These are phyloP conservation scores for Epichloe scottii DNA, from an alignment of 2,329 filamentous ascomycete genomes.

Conservation along the genomic window DNA sequence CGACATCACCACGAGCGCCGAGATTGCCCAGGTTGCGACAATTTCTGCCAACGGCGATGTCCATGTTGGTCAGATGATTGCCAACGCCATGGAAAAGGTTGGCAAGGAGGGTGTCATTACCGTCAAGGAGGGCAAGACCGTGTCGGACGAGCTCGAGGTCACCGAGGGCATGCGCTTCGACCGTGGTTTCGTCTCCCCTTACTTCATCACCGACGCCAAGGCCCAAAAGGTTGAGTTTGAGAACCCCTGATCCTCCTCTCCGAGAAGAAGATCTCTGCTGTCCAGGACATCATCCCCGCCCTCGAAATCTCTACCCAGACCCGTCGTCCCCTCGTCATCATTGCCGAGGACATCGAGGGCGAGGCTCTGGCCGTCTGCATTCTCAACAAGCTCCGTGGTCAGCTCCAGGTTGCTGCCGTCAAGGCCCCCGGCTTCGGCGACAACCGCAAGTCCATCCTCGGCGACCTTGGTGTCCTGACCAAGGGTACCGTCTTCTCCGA, in stretches of 20 bases:
- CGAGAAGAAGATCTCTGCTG: conserved; percentile 99
- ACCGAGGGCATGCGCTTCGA: conserved; percentile 99
- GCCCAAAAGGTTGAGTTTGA: conserved; percentile 98
- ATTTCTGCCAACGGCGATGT: conserved; percentile 96
- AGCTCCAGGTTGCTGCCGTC: conserved; percentile 95
- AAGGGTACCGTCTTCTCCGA: conserved; percentile 97
- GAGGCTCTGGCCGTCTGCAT: conserved; percentile 98
- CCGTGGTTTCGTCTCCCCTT: conserved; percentile 94
- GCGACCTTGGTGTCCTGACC: conserved; percentile 89
- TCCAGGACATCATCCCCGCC: conserved; percentile 96
- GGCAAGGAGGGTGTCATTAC: conserved; percentile 99
- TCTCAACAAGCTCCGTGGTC: conserved; percentile 98
- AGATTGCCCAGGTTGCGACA: conserved; percentile 96
- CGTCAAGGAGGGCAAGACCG: conserved; percentile 99
- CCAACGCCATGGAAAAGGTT: conserved; percentile 99
- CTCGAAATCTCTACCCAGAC: conserved; percentile 94
- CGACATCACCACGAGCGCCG: conserved; percentile 92
- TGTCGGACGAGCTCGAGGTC: conserved; percentile 93
- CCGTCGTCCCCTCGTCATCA: conserved; percentile 92
- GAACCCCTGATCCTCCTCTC: conserved; percentile 98
- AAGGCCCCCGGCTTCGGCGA: conserved; percentile 99
- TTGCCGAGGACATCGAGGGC: conserved; percentile 97
- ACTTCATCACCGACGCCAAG: conserved; percentile 99
- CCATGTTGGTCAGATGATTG: conserved; percentile 90
- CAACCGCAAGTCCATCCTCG: conserved; percentile 99